Evolutionary conservation across 2,329 filamentous ascomycete species (phyloP), one percentile per base, ranked within the genome.

Genomic region (Chalaropsis ovoidea): DNA sequence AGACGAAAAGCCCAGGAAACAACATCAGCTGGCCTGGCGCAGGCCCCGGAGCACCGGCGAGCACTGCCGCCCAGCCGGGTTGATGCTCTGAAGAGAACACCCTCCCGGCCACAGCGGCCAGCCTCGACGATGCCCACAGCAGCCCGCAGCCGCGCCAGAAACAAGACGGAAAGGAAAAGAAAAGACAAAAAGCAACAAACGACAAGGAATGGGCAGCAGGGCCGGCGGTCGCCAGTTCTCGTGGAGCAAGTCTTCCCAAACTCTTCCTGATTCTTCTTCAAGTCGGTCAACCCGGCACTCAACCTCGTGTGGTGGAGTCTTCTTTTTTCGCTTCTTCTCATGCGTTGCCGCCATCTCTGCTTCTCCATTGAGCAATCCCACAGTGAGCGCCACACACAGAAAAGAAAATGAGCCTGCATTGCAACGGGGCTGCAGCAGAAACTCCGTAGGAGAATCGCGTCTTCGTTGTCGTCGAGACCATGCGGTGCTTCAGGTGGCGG

Each of bases 211-310:
- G 13, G 22, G 42, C 39, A 62, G n/a, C 22, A 49, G 6, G 31
- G 8, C 3, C 13, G 17, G 56, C 31, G 31, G 3, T n/a, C 4
- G 27, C 17, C 31, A 19, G 31, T 3, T 10, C 56, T 41, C 17
- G 17, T n/a, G 54, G 43, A 54, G n/a, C 63, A 61, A 41, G 41
- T 65, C 42, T 65, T 65, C 63, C 56, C n/a, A 58, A 49, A 47
- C 42, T 65, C 52, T 65, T 65, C 45, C 63, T 65, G 42, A 27
- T 61, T 65, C 63, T 65, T 65, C 41, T 65, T 65, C 54, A 65
- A 65, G 54, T 62, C 56, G 41, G 63, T 31, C n/a, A 49, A 56
- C 56, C 54, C 43, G 27, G 31, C 7, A 31, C 24, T 39, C 52
- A 58, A 35, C 52, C 52, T 58, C 52, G 27, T 11, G 13, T 47